Evolutionary conservation across 1,284 basidiomycete species (phyloP), one percentile per base, ranked within the genome.

Genomic region (Puccinia polysora): DNA sequence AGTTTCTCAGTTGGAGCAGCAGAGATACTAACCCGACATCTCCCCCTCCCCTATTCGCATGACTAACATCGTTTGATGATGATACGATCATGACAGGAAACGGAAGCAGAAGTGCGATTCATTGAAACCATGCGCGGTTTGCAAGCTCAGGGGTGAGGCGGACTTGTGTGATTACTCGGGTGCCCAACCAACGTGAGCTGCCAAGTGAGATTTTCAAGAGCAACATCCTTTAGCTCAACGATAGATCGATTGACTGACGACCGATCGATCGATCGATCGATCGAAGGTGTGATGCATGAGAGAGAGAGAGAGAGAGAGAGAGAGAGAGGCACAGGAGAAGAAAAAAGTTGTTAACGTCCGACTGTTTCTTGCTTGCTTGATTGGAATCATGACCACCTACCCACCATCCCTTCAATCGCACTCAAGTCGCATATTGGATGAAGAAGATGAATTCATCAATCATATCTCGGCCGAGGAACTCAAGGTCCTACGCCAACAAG

Each of bases 71-170:
- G 28, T 28, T 10, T 32, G 28, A 4, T 8, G 4, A 4, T 28
- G 7, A 18, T 10, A 49, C 10, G 8, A 15, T 1, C 4, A 7
- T 32, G 20, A 23, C 20, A 72, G 70, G 36, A 72, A 65, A 30
- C 70, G 53, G 14, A 72, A 72, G 58, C 70, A 72, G 56, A 72
- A 72, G 34, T 72, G 62, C 15, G 70, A 72, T 47, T 72, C 70
- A 15, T 60, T 72, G 34, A 72, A 72, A 30, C 70, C 70, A 2
- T 72, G 70, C 50, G 62, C 60, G 25, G 60, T 72, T 52, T 72
- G 70, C 30, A 72, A 72, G 55, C 45, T 72, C 8, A 43, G 70
- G 47, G 62, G 70, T 23, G 70, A 72, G 49, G 70, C 60, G n/a
- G 70, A 72, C 50, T 34, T 72, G 2, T 72, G 70, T 45, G 62